Evolutionary conservation across 1,284 basidiomycete genomes (phyloP), one percentile per base, ranked within the genome.

Genomic region (Boletus semigastroideus): DNA sequence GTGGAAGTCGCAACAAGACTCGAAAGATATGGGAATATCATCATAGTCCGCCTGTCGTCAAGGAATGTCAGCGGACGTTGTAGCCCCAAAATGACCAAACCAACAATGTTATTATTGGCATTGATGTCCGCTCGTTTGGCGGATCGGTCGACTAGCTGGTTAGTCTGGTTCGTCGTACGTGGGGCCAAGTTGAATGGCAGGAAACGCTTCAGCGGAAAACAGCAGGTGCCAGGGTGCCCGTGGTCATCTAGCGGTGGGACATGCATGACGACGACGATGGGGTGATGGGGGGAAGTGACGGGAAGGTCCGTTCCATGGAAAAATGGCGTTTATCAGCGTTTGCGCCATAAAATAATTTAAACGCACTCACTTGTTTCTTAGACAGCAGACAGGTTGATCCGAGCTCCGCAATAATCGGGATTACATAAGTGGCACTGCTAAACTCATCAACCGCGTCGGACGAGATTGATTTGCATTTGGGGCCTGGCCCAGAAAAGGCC

Each of bases 1-100:
- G 45, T 57, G 63, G 46, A 68, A 68, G 53, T 71, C 67, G 45
- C 66, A 68, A 30, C 63, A 68, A 12, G 66, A 70, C 36, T 59
- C 66, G n/a, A 69, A 67, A 4, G 56, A 66, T 27, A 69, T 46
- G 20, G 64, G 66, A 31, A 65, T 52, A 19, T 53, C 53, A 30
- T 52, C 52, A 27, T 52, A 56, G 37, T 16, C 44, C 13, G 42
- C 31, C 67, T 65, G 42, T 44, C 22, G 44, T 34, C 4, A 33
- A 25, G 31, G 38, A 43, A 42, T 11, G 47, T 59, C 22, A 64
- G 50, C 25, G 31, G 45, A 49, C 17, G 13, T 12, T 12, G 20
- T 2, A 4, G 42, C 14, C 11, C 19, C 14, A 41, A 44, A 17
- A 33, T 9, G 46, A 38, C 4, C n/a, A 19, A 19, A 65, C 62